Conservation (phyloP, 2,329 filamentous ascomycete species). For the Alternaria metachromatica region DNA sequence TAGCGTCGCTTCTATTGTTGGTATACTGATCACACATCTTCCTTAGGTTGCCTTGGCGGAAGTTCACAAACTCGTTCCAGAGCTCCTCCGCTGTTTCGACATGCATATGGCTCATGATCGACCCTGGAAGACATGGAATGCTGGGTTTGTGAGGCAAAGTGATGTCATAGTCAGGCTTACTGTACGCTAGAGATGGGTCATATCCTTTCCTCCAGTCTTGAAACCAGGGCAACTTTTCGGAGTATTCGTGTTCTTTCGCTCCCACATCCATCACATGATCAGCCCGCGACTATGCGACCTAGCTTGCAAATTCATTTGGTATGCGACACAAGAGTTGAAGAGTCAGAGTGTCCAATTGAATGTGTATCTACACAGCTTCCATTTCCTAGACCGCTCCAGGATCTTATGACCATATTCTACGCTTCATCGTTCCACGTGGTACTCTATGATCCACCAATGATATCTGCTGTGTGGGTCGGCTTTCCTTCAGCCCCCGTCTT, state of each 20-base stretch:
- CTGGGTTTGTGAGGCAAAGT: conserved; percentile 22
- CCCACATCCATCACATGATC: background rate
- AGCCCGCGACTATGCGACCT: background rate
- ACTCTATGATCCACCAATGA: conserved; percentile 4
- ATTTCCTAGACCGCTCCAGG: background rate
- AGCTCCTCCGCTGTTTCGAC: conserved; percentile 21
- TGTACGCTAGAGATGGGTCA: background rate
- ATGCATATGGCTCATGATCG: conserved; percentile 20
- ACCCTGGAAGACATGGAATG: conserved; percentile 23
- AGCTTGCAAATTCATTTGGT: background rate
- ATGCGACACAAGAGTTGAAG: background rate
- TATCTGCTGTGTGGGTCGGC: conserved; percentile 6
- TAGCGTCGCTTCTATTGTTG: background rate
- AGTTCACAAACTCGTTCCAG: conserved; percentile 19
- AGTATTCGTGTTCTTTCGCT: background rate
- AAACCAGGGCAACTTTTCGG: background rate
- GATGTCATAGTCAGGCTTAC: conserved; percentile 14
- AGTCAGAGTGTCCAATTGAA: background rate
- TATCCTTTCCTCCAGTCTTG: background rate
- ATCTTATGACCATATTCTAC: background rate
- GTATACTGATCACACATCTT: background rate
- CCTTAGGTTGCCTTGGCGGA: conserved; percentile 21
- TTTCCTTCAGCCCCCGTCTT: background rate
- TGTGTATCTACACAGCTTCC: background rate
- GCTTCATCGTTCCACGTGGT: background rate